Evolutionary conservation across 331 rosid genomes (phyloP), one percentile per base, ranked within the genome.

Genomic region (Rhamnella rubrinervis): DNA sequence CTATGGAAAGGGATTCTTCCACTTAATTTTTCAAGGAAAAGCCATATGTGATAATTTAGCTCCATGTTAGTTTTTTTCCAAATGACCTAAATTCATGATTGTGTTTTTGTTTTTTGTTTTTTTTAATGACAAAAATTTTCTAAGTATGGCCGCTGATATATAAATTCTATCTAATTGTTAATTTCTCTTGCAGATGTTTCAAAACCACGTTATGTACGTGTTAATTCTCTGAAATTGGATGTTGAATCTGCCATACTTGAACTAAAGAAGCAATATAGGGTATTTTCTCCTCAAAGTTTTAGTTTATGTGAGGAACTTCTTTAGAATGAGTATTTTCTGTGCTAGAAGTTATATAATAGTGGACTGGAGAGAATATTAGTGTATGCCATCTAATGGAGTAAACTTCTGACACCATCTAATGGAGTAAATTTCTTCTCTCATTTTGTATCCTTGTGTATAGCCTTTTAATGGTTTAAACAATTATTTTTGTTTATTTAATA

Each of bases 191-290:
- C 95, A 87, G 97, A 78, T 73, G 63, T 78, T 70, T 84, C 88
- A 66, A 38, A 65, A 63, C 92, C 96, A 75, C 92, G 98, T 53
- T 81, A 78, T 78, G 93, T 91, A 80, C 96, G 96, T 20, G 96
- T 91, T 21, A 91, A 91, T 78, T 80, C 98, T 17, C 88, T 91
- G 80, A 88, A 89, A 75, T 59, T 93, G 23, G 87, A 87, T 81
- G 93, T 85, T 68, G 83, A 78, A 51, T 76, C 89, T 56, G 95
- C 93, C 70, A 39, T 84, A 19, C 83, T 63, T 14, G 95, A 85
- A 73, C 79, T 93, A 59, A 81, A 69, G 83, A 76, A 77, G 74
- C 76, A 71, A 56, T 87, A 80, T 78, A 38, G 40, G 84, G 97
- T 90, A 84, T 18, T 58, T 78, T 63, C 58, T 60, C 4, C 15